These are phyloP conservation scores for Penicillium sp. DNA, from an alignment of 2,329 filamentous ascomycete genomes.

Conservation along the genomic window DNA sequence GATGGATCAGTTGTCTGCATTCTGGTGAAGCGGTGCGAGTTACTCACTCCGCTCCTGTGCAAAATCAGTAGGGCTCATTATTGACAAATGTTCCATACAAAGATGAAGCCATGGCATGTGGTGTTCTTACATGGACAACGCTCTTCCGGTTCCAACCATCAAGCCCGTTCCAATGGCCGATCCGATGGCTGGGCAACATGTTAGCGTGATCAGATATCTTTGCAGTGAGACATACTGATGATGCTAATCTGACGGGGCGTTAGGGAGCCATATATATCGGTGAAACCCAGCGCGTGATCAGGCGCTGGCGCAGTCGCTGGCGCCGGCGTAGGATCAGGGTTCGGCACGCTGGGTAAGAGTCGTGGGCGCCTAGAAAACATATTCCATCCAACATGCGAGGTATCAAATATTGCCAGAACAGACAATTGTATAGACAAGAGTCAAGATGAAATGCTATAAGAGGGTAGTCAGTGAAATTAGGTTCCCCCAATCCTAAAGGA, in stretches of 20 bases:
- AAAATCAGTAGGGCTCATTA: conserved; percentile 4
- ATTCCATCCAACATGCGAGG: neutral
- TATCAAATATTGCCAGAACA: neutral
- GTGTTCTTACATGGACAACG: conserved; percentile 29
- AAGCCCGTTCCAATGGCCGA: conserved; percentile 34
- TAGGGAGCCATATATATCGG: conserved; percentile 22
- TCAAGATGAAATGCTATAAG: too few relatives aligned
- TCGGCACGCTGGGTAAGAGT: neutral
- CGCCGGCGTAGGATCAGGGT: neutral
- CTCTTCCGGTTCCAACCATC: conserved; percentile 31
- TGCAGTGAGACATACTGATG: conserved; percentile 23
- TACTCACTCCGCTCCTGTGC: conserved; percentile 31
- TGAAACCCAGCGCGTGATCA: conserved; percentile 18
- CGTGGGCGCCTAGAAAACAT: neutral
- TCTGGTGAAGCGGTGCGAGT: neutral
- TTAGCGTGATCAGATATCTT: conserved; percentile 2
- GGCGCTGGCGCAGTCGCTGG: neutral
- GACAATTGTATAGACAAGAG: neutral
- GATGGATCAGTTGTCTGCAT: conserved; percentile 1
- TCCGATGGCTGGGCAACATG: conserved; percentile 27
- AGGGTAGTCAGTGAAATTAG: too few relatives aligned
- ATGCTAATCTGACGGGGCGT: conserved; percentile 23
- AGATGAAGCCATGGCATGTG: neutral
- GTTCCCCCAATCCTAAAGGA: too few relatives aligned
- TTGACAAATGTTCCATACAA: neutral